phyloP scores from a whole-genome alignment of 2,329 filamentous ascomycete genomes.

The Penicillium sp. region DNA sequence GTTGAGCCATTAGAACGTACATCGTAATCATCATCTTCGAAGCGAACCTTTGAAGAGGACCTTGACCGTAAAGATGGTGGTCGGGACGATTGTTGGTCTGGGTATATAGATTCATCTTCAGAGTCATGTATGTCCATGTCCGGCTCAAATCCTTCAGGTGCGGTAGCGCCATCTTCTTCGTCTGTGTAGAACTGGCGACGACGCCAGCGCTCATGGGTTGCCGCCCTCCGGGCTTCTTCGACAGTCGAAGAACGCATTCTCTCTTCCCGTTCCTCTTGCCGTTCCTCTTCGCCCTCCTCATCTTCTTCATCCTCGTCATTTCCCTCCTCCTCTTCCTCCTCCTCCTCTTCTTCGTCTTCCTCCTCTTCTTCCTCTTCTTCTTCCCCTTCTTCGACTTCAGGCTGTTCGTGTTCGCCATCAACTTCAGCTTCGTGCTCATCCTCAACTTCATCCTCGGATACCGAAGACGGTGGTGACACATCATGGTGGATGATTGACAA shows the following conservation, averaged over 20 bases:
- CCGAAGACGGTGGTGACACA: constrained; percentile 12
- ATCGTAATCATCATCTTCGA: constrained; percentile 70
- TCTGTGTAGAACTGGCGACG: constrained; percentile 78
- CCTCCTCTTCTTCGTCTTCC: constrained; percentile 5
- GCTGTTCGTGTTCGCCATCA: constrained; percentile 1
- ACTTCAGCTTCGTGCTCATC: not conserved
- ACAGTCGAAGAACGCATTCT: constrained; percentile 4
- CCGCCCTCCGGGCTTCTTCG: constrained; percentile 28
- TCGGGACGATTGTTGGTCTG: constrained; percentile 29
- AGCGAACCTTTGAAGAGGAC: constrained; percentile 75
- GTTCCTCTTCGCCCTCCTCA: not conserved
- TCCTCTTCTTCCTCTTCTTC: constrained; percentile 7
- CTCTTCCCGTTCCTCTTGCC: constrained; percentile 18
- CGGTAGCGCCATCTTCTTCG: constrained; percentile 71
- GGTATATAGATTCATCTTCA: constrained; percentile 54
- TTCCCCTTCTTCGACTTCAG: constrained; percentile 8
- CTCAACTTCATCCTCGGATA: not conserved
- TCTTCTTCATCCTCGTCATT: not conserved
- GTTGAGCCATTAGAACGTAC: constrained; percentile 67
- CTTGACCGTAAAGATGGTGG: constrained; percentile 56
- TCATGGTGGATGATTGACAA: constrained; percentile 13
- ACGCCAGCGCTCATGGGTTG: constrained; percentile 68
- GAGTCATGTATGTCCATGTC: constrained; percentile 36
- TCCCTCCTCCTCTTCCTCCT: not conserved
- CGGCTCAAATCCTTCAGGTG: constrained; percentile 57